Evolutionary conservation across 2,329 filamentous ascomycete species (phyloP).

Genomic region (Pseudohalonectria lignicola): DNA sequence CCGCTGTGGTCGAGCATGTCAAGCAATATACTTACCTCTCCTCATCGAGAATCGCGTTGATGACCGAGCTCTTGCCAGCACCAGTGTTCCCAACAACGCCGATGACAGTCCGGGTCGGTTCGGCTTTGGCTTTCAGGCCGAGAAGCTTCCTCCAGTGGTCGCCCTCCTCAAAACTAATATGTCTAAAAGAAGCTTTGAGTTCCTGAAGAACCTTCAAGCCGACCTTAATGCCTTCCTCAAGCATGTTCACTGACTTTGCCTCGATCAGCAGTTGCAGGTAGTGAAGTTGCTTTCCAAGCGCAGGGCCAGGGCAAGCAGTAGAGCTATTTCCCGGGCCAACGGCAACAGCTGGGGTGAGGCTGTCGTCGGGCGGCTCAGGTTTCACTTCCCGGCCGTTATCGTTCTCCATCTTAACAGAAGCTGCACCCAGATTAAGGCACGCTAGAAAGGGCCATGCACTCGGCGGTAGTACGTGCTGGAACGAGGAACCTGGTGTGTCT

Average conservation of each 20-base stretch:
- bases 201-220: conserved; percentile 11
- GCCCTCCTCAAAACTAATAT: conserved; percentile 6
- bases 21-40: conserved; percentile 34
- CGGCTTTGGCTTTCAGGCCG: too few species aligned
- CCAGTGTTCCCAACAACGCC: conserved; percentile 53
- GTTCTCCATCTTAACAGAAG: too few species aligned
- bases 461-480: too few species aligned
- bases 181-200: conserved; percentile 11
- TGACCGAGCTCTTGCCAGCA: conserved; percentile 49
- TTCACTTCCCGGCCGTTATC: too few species aligned
- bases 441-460: too few species aligned
- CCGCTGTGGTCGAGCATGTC: conserved; percentile 33
- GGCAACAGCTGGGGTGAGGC: too few species aligned
- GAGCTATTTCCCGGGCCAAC: too few species aligned
- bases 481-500: too few species aligned
- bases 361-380: too few species aligned
- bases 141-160: too few species aligned
- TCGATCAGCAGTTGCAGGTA: neutral
- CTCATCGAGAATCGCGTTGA: conserved; percentile 53
- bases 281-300: neutral
- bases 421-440: too few species aligned
- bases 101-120: conserved; percentile 37
- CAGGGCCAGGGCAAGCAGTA: too few species aligned
- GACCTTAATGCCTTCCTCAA: conserved; percentile 1
- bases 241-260: neutral